Conservation (phyloP, 257 asterid genomes). For the Fraxinus pennsylvanica region DNA sequence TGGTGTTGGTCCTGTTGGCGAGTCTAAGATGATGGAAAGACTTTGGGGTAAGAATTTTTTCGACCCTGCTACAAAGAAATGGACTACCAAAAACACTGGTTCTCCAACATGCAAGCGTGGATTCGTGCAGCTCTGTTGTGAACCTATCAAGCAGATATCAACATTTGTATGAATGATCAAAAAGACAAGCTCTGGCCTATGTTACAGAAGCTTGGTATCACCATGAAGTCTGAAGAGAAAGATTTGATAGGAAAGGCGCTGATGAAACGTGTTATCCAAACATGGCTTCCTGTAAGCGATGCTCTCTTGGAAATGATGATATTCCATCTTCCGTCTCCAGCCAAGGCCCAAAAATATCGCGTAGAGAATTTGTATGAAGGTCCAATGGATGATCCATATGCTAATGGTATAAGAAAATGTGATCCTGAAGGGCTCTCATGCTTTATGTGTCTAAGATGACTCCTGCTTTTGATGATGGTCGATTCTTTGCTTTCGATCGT, state of each 20-base stretch:
- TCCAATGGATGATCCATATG: conserved; percentile 14
- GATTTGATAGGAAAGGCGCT: not conserved
- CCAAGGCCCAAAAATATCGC: conserved; percentile 16
- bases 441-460: conserved; percentile 9
- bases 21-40: conserved; percentile 17
- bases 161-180: conserved; percentile 18
- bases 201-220: conserved; percentile 15
- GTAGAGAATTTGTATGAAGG: conserved; percentile 21
- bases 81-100: conserved; percentile 15
- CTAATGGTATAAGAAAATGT: conserved; percentile 10
- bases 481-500: not conserved
- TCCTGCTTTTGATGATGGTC: not conserved
- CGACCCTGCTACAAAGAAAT: conserved; percentile 17
- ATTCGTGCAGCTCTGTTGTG: not conserved
- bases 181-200: conserved; percentile 20
- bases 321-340: conserved; percentile 18
- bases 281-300: conserved; percentile 10
- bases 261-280: not conserved
- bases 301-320: conserved; percentile 21
- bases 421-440: conserved; percentile 20
- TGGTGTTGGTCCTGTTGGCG: not conserved
- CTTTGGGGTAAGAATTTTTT: conserved; percentile 21
- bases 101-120: conserved; percentile 15
- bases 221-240: conserved; percentile 2
- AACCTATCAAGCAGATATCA: conserved; percentile 17